Evolutionary conservation across 2,329 filamentous ascomycete species (phyloP), one percentile per base, ranked within the genome.

Genomic region (Hypoxylon sp.): DNA sequence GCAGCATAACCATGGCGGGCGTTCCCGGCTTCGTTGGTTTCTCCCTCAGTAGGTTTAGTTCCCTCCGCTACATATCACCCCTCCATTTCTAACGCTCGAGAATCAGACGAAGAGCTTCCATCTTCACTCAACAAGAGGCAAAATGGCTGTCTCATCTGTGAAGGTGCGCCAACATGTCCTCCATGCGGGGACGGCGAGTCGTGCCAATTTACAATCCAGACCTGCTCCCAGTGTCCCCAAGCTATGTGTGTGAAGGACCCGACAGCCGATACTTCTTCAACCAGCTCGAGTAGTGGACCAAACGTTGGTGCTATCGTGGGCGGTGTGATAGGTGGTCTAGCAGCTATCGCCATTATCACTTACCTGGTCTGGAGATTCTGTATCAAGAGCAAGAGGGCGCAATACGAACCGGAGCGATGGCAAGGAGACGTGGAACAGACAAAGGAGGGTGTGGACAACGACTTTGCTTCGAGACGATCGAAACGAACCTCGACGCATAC

Each of bases 311-410:
- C 93, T 35, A 98, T 99, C 71, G 95, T 92, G 1, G 96, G 96
- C 71, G 95, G 95, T 71, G 94, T 98, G 9, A 83, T 98, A 47
- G 96, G 94, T 70, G 96, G 94, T 72, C 80, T 98, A 13, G 86
- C 86, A n/a, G 85, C 90, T 50, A 86, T 98, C 57, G 91, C 87
- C n/a, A 81, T 93, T 39, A 78, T 92, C 58, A 91, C 91, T 2
- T 97, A 94, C 74, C 81, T 97, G 44, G 86, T 98, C 35, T 98
- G 93, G 92, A 91, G 91, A 79, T 97, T 93, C 82, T 93, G 91
- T 78, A 90, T 97, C 78, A 95, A 94, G 83, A 90, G 89, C 70
- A 91, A 91, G 83, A 88, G 94, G 76, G 85, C 89, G 70, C 80
- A 84, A 55, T 90, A 88, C 78, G 83, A 87, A 58, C 84, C 86